Percentiles rank a stretch among this genome's conserved stretches.
phyloP scores from a whole-genome alignment of 1,284 basidiomycete species.

The Ustilago bromivora region DNA sequence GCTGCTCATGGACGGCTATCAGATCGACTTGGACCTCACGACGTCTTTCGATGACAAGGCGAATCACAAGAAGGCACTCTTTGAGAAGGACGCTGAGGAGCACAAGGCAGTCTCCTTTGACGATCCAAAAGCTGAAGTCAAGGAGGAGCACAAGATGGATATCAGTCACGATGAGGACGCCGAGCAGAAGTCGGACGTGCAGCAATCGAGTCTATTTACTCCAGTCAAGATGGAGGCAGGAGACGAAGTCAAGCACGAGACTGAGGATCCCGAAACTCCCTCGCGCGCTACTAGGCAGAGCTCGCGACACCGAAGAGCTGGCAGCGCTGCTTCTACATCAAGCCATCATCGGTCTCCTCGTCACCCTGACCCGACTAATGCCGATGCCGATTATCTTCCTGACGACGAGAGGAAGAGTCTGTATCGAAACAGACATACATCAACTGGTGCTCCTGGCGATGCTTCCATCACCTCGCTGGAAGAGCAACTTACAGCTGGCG shows the following conservation, averaged over 20 bases:
- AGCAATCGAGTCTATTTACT: neutral
- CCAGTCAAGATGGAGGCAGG: neutral
- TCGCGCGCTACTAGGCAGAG: constrained; percentile 17
- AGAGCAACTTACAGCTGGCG: constrained; percentile 13
- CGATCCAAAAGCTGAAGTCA: neutral
- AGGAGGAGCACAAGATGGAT: neutral
- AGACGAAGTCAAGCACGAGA: neutral
- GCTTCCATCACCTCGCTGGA: constrained; percentile 41
- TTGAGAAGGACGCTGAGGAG: neutral
- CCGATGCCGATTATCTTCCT: constrained; percentile 46
- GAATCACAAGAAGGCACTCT: neutral
- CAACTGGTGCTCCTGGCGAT: constrained; percentile 10
- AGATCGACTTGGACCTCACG: constrained; percentile 17
- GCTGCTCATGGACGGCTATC: constrained; percentile 20
- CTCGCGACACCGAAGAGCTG: constrained; percentile 17
- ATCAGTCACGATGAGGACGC: neutral
- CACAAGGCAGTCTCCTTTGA: neutral
- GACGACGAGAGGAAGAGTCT: constrained; percentile 38
- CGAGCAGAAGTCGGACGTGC: constrained; percentile 4
- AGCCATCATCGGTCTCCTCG: constrained; percentile 41
- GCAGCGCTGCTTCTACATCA: constrained; percentile 30
- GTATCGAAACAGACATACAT: constrained; percentile 26
- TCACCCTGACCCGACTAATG: constrained; percentile 27
- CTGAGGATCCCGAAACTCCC: constrained; percentile 13
- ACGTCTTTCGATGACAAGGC: constrained; percentile 8